phyloP scores from a whole-genome alignment of 1,284 basidiomycete genomes.

The Lentinus polychrous region DNA sequence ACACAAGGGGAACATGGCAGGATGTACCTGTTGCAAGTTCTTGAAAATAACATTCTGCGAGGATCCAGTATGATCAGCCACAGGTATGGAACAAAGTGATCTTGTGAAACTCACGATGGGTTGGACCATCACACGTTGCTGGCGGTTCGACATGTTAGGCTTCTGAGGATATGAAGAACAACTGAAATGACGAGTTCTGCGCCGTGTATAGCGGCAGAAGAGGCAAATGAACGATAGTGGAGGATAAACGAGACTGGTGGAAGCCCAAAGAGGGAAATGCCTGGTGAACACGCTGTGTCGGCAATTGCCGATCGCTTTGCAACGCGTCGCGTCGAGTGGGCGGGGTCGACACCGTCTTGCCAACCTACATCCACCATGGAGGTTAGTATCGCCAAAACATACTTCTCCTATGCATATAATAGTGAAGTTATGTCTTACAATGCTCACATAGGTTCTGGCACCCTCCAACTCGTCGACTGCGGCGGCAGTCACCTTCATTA shows the following conservation, averaged over 20 bases:
- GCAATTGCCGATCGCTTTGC: constrained; percentile 15
- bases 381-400: constrained; percentile 13
- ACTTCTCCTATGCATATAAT: background rate
- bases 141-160: constrained; percentile 79
- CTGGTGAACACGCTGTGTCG: constrained; percentile 13
- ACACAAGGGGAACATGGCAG: constrained; percentile 1
- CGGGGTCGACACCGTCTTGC: constrained; percentile 12
- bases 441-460: constrained; percentile 30
- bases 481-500: constrained; percentile 97
- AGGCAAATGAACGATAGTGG: too few species aligned
- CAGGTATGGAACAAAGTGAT: background rate
- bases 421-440: background rate
- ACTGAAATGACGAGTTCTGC: background rate
- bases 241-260: too few species aligned
- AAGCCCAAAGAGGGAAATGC: constrained; percentile 6
- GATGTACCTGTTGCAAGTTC: constrained; percentile 80
- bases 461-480: constrained; percentile 82
- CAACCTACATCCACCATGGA: constrained; percentile 27
- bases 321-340: constrained; percentile 26
- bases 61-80: constrained; percentile 11
- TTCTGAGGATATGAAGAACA: constrained; percentile 9
- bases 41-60: constrained; percentile 97
- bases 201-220: too few species aligned
- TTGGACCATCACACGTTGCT: constrained; percentile 95
- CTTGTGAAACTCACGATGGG: constrained; percentile 71